phyloP scores from a whole-genome alignment of 2,329 filamentous ascomycete genomes.

The Penicillium sumatraense region DNA sequence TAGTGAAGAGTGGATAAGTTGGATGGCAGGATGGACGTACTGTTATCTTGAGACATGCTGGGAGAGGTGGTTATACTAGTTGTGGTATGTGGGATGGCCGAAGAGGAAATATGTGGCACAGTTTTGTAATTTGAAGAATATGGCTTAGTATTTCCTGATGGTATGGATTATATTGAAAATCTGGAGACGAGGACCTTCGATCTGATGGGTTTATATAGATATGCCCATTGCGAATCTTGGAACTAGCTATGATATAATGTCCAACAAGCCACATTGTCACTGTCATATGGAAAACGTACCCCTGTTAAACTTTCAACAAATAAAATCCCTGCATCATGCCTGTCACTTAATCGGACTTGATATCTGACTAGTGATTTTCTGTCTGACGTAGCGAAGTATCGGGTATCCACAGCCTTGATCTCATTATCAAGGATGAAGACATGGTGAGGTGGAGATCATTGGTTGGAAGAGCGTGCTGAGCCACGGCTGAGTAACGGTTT shows the following conservation, averaged over 20 bases:
- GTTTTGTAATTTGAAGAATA: too few species aligned
- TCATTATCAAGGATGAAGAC: constrained; percentile 2
- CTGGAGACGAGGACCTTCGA: too few species aligned
- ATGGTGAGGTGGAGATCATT: not conserved
- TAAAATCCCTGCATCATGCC: not conserved
- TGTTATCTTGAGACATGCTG: constrained; percentile 20
- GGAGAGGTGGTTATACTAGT: not conserved
- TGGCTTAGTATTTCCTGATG: too few species aligned
- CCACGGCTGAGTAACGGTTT: too few species aligned
- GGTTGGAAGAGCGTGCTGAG: not conserved
- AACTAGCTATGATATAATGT: constrained; percentile 33
- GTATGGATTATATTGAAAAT: too few species aligned
- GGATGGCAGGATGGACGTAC: not conserved
- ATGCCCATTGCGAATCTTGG: constrained; percentile 2
- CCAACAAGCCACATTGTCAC: constrained; percentile 20
- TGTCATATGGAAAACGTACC: not conserved
- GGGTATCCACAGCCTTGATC: constrained; percentile 13
- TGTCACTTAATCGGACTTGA: not conserved
- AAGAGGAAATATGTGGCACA: not conserved
- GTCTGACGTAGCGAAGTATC: constrained; percentile 23
- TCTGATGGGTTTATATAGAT: not conserved
- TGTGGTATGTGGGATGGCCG: not conserved
- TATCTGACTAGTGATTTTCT: not conserved
- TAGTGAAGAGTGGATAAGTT: not conserved
- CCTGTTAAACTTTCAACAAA: not conserved